A percentile compares a stretch with the other conserved stretches of the same genome.
Conservation (phyloP, 768 basidiomycete species). For the Kwoniella pini region DNA sequence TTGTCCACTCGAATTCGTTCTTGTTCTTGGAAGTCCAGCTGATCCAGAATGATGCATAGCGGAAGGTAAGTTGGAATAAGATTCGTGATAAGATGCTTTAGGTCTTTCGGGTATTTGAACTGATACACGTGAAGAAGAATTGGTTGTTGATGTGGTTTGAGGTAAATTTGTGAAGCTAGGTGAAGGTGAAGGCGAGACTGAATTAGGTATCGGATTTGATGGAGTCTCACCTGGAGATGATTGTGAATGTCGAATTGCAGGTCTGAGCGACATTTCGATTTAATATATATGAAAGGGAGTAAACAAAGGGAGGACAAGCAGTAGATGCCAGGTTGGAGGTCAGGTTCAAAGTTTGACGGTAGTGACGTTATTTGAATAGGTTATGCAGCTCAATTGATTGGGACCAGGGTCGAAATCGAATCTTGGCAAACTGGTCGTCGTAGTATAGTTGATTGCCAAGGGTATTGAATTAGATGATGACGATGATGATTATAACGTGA, state of each 20-base stretch:
- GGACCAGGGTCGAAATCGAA: no score
- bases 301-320: conserved; percentile 1
- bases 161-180: conserved; percentile 14
- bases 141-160: background rate
- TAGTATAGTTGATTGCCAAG: background rate
- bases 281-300: background rate
- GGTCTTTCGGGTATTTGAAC: conserved; percentile 23
- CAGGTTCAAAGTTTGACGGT: background rate
- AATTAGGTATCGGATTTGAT: background rate
- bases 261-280: conserved; percentile 24
- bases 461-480: background rate
- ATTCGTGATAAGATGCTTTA: conserved; percentile 7
- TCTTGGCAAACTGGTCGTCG: background rate
- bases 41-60: conserved; percentile 23
- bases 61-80: conserved; percentile 18
- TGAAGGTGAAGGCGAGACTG: conserved; percentile 16
- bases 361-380: conserved; percentile 12
- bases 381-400: background rate
- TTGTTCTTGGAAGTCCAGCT: conserved; percentile 44
- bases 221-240: conserved; percentile 34
- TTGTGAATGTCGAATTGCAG: conserved; percentile 27
- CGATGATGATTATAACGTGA: no score
- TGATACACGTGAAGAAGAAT: conserved; percentile 23
- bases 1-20: conserved; percentile 45
- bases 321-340: no score